These are phyloP conservation scores for Lasiosphaeris hirsuta DNA, from an alignment of 495 filamentous ascomycete species.

Conservation along the genomic window DNA sequence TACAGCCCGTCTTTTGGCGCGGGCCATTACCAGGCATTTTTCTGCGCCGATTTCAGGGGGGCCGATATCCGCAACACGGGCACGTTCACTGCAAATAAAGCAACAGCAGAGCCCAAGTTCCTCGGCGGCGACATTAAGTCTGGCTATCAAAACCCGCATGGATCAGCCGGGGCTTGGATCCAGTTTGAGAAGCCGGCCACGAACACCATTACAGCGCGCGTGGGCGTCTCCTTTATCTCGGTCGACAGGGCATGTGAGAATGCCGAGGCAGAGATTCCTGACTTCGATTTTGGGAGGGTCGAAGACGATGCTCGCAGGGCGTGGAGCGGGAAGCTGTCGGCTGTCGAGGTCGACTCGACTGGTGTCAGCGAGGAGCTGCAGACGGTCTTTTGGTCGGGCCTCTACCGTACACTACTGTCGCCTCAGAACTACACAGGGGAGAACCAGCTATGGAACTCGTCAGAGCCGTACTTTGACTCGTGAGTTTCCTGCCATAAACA, in stretches of 20 bases:
- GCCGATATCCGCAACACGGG: slow-evolving; percentile 58
- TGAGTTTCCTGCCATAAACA: slow-evolving; percentile 28
- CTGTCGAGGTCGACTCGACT: slow-evolving; percentile 50
- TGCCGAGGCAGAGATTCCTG: slow-evolving; percentile 59
- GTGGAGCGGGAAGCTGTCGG: slow-evolving; percentile 61
- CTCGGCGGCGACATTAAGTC: slow-evolving; percentile 32
- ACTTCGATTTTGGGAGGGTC: slow-evolving; percentile 58
- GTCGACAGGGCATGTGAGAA: slow-evolving; percentile 60
- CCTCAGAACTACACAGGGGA: slow-evolving; percentile 76
- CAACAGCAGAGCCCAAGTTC: slow-evolving; percentile 42
- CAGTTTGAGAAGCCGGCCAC: slow-evolving; percentile 48
- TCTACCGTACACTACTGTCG: slow-evolving; percentile 62
- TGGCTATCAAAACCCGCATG: slow-evolving; percentile 44
- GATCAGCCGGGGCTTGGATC: slow-evolving; percentile 61
- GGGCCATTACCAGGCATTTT: slow-evolving; percentile 56
- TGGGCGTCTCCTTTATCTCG: slow-evolving; percentile 66
- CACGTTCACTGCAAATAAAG: slow-evolving; percentile 45
- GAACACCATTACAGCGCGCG: slow-evolving; percentile 52
- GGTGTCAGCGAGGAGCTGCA: slow-evolving; percentile 55
- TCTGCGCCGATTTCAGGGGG: slow-evolving; percentile 68
- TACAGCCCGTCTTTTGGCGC: slow-evolving; percentile 68
- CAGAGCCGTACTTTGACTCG: slow-evolving; percentile 72
- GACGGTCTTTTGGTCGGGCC: slow-evolving; percentile 64
- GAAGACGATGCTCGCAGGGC: slow-evolving; percentile 48
- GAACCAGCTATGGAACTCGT: slow-evolving; percentile 66